Base-by-base conservation (phyloP, 2,329 filamentous ascomycete species). In the Talaromyces verruculosus region DNA sequence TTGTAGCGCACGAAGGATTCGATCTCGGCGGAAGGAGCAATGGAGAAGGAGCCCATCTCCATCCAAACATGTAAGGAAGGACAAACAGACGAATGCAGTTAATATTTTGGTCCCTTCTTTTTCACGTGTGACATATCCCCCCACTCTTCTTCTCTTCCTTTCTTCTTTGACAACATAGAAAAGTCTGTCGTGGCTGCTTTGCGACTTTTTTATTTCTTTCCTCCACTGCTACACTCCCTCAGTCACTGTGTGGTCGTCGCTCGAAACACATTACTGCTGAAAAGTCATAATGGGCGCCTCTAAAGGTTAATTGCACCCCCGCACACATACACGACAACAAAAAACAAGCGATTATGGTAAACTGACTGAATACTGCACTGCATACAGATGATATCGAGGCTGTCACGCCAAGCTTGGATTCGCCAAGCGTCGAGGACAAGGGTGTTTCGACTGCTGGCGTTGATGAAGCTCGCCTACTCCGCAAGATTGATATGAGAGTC, bases 401-500 rank as follows among this genome's bases (percentile, higher is more conserved):
- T 0, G 41, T 64, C 41, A 17, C 47, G 19, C 62, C 51, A n/a
- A 53, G 62, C 51, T 35, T 64, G 25, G 62, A 64, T 28, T 57
- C 62, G 62, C 65, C 60, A n/a, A 57, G 43, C 55, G 60, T 28
- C 6, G 59, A 66, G 17, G 59, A 58, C 41, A 55, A 57, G 39
- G 43, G 25, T 25, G n/a, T 28, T 19, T 45, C 25, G 11, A 47
- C 53, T 13, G 33, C 39, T 13, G 53, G 28, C 39, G 65, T 70
- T 57, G 60, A 70, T 45, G 69, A 70, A 4, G 66, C 67, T 25
- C 65, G 64, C 41, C 65, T 71, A 17, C 37, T 69, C 17, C 69
- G 68, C 66, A 69, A 70, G 39, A 70, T 71, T 47, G 69, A 71
- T 33, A 51, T 70, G 57, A 65, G 58, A 17, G 67, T 71, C 3